Conservation (phyloP, 768 basidiomycete genomes). For the Neoboletus brunneissimus region DNA sequence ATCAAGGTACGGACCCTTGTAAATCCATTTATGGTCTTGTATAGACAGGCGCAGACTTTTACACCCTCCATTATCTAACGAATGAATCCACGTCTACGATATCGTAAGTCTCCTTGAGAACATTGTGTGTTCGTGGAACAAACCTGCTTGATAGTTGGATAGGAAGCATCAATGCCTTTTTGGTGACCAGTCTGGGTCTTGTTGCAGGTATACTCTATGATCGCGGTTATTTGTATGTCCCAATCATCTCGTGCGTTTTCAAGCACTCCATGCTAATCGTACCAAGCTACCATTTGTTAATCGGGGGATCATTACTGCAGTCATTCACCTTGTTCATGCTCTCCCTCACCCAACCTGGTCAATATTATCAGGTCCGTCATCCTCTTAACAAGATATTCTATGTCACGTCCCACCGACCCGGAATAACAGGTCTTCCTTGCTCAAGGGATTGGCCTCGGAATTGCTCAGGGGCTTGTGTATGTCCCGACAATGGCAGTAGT, state of each 20-base stretch:
- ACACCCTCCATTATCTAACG: conserved; percentile 36
- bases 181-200: conserved; percentile 36
- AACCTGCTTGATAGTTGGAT: conserved; percentile 35
- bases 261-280: background rate
- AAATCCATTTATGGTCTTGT: background rate
- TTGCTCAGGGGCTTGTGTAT: conserved; percentile 46
- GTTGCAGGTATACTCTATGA: conserved; percentile 48
- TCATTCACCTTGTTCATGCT: conserved; percentile 43
- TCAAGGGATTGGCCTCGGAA: conserved; percentile 47
- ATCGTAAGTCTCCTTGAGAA: conserved; percentile 29
- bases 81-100: conserved; percentile 35
- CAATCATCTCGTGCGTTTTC: background rate
- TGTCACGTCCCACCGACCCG: background rate
- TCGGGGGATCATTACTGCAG: conserved; percentile 45
- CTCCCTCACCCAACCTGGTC: conserved; percentile 40
- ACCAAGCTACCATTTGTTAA: conserved; percentile 43
- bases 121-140: background rate
- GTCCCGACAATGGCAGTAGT: conserved; percentile 44
- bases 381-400: background rate
- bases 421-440: conserved; percentile 42
- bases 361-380: conserved; percentile 42
- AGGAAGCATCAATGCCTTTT: conserved; percentile 45
- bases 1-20: conserved; percentile 31
- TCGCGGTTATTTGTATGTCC: conserved; percentile 47
- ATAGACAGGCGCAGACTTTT: conserved; percentile 34